Conservation (phyloP, 805 yeast species). For the Suhomyces emberorum region DNA sequence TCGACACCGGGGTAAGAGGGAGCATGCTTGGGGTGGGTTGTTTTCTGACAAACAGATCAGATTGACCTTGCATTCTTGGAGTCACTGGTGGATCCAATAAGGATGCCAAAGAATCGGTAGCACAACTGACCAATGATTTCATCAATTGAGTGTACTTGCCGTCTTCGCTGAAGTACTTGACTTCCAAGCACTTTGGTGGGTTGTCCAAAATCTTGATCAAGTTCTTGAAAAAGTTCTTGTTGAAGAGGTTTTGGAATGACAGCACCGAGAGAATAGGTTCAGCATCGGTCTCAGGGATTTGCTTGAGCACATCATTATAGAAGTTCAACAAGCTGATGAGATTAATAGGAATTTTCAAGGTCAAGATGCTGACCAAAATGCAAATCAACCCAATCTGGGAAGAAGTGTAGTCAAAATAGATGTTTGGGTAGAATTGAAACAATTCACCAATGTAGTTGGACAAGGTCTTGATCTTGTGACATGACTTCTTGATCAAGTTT, state of each 20-base stretch:
- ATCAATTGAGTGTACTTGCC: slow-evolving; percentile 35
- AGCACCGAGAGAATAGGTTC: slow-evolving; percentile 16
- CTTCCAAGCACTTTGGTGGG: slow-evolving; percentile 46
- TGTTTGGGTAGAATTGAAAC: slow-evolving; percentile 57
- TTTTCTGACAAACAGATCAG: not conserved
- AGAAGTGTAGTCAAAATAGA: slow-evolving; percentile 55
- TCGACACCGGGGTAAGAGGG: slow-evolving; percentile 20
- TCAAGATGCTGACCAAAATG: slow-evolving; percentile 35
- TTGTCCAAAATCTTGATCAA: slow-evolving; percentile 38
- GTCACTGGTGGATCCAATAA: slow-evolving; percentile 27
- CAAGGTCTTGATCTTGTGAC: slow-evolving; percentile 43
- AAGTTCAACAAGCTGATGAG: slow-evolving; percentile 17
- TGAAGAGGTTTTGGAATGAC: slow-evolving; percentile 15
- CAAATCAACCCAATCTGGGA: slow-evolving; percentile 49
- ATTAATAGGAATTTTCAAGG: slow-evolving; percentile 32
- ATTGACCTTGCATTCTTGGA: slow-evolving; percentile 21
- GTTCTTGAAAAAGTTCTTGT: slow-evolving; percentile 19
- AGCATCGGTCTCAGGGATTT: slow-evolving; percentile 13
- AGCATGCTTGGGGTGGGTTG: slow-evolving; percentile 6
- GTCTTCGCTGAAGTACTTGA: slow-evolving; percentile 41
- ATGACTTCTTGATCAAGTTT: slow-evolving; percentile 9
- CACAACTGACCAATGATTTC: slow-evolving; percentile 32
- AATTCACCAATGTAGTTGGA: slow-evolving; percentile 64
- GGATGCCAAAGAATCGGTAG: slow-evolving; percentile 23
- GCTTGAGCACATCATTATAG: slow-evolving; percentile 15